These are phyloP conservation scores for Calonectria honghensis DNA, from an alignment of 2,329 filamentous ascomycete species.

Conservation along the genomic window DNA sequence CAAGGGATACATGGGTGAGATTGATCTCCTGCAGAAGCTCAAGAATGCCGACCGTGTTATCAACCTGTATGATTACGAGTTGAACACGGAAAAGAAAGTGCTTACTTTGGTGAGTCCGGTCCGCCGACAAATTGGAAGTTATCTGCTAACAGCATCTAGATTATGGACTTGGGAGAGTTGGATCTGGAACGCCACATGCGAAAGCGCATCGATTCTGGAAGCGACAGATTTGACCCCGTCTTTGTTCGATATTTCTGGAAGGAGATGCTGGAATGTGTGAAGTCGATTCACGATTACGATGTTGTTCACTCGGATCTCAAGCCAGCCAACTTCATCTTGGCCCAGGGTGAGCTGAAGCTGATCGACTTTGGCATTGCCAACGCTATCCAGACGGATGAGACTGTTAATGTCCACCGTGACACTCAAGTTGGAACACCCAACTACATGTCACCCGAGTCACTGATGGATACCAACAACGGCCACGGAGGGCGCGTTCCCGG, in stretches of 20 bases:
- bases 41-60: slow-evolving; percentile 93
- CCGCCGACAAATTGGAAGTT: neutral
- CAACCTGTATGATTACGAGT: slow-evolving; percentile 91
- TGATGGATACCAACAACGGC: slow-evolving; percentile 88
- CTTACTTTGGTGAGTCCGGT: slow-evolving; percentile 83
- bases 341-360: slow-evolving; percentile 91
- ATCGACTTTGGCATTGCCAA: slow-evolving; percentile 99
- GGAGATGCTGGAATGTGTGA: slow-evolving; percentile 97
- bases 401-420: slow-evolving; percentile 97
- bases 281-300: slow-evolving; percentile 90
- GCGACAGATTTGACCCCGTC: slow-evolving; percentile 86
- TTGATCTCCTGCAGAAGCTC: slow-evolving; percentile 89
- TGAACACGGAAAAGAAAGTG: slow-evolving; percentile 93
- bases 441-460: slow-evolving; percentile 97
- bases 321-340: slow-evolving; percentile 96
- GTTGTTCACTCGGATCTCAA: slow-evolving; percentile 98
- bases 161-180: slow-evolving; percentile 98
- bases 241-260: slow-evolving; percentile 99
- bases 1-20: slow-evolving; percentile 94
- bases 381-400: slow-evolving; percentile 95
- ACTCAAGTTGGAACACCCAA: slow-evolving; percentile 97
- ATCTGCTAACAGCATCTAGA: slow-evolving; percentile 66
- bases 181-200: slow-evolving; percentile 92
- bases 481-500: slow-evolving; percentile 65
- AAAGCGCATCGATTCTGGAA: slow-evolving; percentile 81